Percentiles rank a stretch among this genome's conserved stretches.
phyloP scores from a whole-genome alignment of 371 early-diverging fungal species.

The Mucor circinelloides region DNA sequence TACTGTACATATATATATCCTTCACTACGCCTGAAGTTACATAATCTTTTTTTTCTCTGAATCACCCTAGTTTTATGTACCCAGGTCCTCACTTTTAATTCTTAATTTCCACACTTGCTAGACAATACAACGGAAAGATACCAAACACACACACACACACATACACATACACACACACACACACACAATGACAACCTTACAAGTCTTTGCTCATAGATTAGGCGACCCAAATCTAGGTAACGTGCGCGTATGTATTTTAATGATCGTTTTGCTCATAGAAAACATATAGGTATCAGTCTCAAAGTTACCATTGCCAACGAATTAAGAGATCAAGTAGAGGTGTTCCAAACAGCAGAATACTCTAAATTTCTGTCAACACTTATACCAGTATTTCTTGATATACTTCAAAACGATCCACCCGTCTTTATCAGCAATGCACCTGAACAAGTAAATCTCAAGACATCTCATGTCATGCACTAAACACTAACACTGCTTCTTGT shows the following conservation, averaged over 20 bases:
- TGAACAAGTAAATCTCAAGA: slow-evolving; percentile 70
- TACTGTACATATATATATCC: not conserved
- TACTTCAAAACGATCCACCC: slow-evolving; percentile 77
- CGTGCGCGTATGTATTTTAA: not conserved
- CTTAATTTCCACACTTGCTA: not conserved
- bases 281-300: slow-evolving; percentile 50
- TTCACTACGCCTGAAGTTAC: not conserved
- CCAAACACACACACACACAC: not conserved
- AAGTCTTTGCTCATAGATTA: slow-evolving; percentile 71
- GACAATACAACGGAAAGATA: not conserved
- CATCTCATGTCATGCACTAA: not conserved
- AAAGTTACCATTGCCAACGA: slow-evolving; percentile 88
- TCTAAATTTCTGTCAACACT: slow-evolving; percentile 75
- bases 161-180: not conserved
- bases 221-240: slow-evolving; percentile 66
- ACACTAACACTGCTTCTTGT: not conserved
- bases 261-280: not conserved
- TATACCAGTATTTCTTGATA: slow-evolving; percentile 82
- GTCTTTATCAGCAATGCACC: slow-evolving; percentile 80
- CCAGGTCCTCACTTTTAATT: not conserved
- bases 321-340: slow-evolving; percentile 89
- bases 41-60: not conserved
- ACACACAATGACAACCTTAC: slow-evolving; percentile 54
- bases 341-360: slow-evolving; percentile 85
- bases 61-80: not conserved